Evolutionary conservation across 345 rosid species (phyloP), one percentile per base, ranked within the genome.

Genomic region (Zanthoxylum bungeanum): DNA sequence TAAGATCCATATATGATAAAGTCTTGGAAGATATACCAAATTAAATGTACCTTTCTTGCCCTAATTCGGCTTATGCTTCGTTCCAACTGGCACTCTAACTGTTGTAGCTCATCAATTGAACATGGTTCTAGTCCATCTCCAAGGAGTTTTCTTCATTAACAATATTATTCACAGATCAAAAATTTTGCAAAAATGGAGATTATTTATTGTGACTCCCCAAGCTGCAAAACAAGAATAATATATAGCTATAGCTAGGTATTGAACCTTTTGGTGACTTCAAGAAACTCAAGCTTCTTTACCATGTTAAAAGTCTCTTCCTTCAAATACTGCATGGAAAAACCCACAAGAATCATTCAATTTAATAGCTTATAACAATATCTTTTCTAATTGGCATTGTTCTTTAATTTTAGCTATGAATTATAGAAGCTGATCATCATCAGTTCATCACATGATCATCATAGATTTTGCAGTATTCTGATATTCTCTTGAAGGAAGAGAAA

Each of bases 21-120:
- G n/a, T n/a, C n/a, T n/a, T n/a, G n/a, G n/a, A n/a, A n/a, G n/a
- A n/a, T n/a, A n/a, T n/a, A n/a, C n/a, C n/a, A n/a, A n/a, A n/a
- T n/a, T n/a, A n/a, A 22, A 64, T 16, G 62, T 76, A 92, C 97
- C 98, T 92, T 92, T 86, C 80, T 89, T 28, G 89, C 88, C 85
- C 97, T 84, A 64, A 94, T 86, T 79, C 74, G 87, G 72, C 77
- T 73, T 62, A 94, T 83, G 82, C 98, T 80, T 79, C 85, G 82
- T 30, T 89, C 97, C 79, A 92, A 14, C 73, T 94, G 97, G 73
- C 71, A 87, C 80, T 92, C 98, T 39, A 89, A 25, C 66, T 84
- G 88, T 56, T 81, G 80, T 39, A 94, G 82, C 72, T 94, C 98
- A 42, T 87, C 90, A 21, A 76, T n/a, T 22, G 92, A 78, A 76